These are phyloP conservation scores for Microstegium vimineum DNA, from an alignment of 176 grass and related monocot species.

Conservation along the genomic window DNA sequence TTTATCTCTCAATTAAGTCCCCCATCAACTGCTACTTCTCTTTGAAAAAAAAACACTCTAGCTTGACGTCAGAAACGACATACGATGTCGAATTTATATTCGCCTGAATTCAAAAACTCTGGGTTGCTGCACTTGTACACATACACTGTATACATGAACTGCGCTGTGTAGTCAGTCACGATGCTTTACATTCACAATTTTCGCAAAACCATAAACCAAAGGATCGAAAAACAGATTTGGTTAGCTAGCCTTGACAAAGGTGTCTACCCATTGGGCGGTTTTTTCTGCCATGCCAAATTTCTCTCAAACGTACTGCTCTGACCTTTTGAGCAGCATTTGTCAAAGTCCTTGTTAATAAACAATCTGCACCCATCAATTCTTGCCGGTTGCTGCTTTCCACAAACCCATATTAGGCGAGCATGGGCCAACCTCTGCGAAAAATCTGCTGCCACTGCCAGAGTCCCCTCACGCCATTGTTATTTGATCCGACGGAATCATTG, in stretches of 20 bases:
- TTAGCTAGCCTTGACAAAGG: neutral
- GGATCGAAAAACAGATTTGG: neutral
- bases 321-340: neutral
- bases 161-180: neutral
- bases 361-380: neutral
- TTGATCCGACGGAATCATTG: neutral
- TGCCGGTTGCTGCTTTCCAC: neutral
- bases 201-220: neutral
- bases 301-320: neutral
- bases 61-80: neutral
- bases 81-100: neutral
- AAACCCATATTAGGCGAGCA: conserved; percentile 3
- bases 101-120: neutral
- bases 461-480: neutral
- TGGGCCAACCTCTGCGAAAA: neutral
- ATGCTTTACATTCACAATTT: neutral
- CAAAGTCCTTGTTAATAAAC: neutral
- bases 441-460: neutral
- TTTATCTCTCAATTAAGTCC: neutral
- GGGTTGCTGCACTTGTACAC: neutral
- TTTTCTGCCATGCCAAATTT: neutral
- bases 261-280: neutral
- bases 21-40: neutral
- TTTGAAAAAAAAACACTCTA: neutral
- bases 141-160: neutral